Conservation (phyloP, 495 filamentous ascomycete genomes). For the Geoglossum glabrum region DNA sequence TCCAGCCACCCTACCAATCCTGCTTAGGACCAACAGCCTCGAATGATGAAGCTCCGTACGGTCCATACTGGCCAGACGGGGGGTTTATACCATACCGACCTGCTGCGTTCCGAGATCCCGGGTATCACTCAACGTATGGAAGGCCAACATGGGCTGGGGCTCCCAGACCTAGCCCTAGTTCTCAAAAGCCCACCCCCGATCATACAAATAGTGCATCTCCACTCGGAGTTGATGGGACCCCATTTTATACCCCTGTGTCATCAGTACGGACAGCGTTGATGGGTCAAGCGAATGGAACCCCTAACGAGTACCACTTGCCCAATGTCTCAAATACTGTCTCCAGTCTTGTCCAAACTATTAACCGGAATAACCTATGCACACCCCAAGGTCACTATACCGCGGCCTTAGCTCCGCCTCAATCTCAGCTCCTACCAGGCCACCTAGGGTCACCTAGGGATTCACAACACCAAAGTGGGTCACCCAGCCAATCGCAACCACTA, state of each 20-base stretch:
- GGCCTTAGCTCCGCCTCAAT: neutral
- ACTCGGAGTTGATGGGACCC: neutral
- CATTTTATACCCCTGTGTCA: neutral
- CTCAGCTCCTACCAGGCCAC: neutral
- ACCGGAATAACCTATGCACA: neutral
- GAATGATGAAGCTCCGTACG: slow-evolving; percentile 50
- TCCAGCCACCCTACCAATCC: slow-evolving; percentile 53
- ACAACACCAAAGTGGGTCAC: neutral
- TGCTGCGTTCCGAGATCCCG: slow-evolving; percentile 39
- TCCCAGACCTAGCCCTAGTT: neutral
- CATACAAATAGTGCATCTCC: neutral
- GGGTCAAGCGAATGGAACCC: neutral
- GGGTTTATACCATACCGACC: slow-evolving; percentile 56
- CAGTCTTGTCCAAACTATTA: neutral
- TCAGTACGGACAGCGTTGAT: neutral
- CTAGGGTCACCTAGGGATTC: neutral
- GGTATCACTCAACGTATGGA: slow-evolving; percentile 14
- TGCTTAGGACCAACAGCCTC: slow-evolving; percentile 51
- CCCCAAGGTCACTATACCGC: neutral
- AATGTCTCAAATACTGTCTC: neutral
- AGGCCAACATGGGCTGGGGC: neutral
- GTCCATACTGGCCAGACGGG: slow-evolving; percentile 61
- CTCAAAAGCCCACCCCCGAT: neutral
- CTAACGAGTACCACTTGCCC: neutral
- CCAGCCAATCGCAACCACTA: neutral